Evolutionary conservation across 1,139 yeast species (phyloP).

Genomic region (Spencermartinsiella ligniputridi): DNA sequence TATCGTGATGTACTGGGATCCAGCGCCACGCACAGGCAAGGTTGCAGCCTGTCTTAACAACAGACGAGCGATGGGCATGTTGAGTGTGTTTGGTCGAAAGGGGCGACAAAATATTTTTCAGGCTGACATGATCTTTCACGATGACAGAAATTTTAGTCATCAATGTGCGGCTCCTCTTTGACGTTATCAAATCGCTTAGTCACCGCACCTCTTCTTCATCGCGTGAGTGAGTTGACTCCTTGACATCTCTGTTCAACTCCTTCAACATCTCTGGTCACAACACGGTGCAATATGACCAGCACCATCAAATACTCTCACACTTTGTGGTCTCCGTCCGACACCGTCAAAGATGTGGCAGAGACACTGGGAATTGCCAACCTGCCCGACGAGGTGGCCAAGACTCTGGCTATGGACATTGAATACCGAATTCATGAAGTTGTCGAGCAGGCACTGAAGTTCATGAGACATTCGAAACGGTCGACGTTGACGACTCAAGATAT

Average conservation of each 20-base stretch:
- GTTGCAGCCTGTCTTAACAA: not conserved
- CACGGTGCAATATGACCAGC: slow-evolving; percentile 7
- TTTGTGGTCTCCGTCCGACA: slow-evolving; percentile 96
- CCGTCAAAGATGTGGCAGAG: slow-evolving; percentile 95
- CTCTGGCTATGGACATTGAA: slow-evolving; percentile 97
- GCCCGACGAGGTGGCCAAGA: slow-evolving; percentile 90
- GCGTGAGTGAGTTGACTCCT: too few species aligned
- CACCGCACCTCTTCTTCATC: too few species aligned
- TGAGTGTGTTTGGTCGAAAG: too few species aligned
- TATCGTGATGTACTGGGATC: not conserved
- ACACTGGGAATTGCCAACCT: slow-evolving; percentile 72
- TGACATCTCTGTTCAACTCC: too few species aligned
- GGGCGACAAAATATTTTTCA: too few species aligned
- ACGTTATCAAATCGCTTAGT: too few species aligned
- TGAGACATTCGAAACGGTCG: slow-evolving; percentile 89
- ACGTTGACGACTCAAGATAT: slow-evolving; percentile 78
- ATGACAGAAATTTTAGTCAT: too few species aligned
- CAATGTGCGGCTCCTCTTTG: too few species aligned
- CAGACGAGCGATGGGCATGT: not conserved
- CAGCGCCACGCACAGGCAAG: not conserved
- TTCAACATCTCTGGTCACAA: too few species aligned
- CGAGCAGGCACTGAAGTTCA: slow-evolving; percentile 92
- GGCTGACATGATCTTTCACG: too few species aligned
- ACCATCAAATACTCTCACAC: slow-evolving; percentile 69
- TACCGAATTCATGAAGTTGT: slow-evolving; percentile 92